Conservation (phyloP, 2,329 filamentous ascomycete species). For the Cordyceps cateniannulata region DNA sequence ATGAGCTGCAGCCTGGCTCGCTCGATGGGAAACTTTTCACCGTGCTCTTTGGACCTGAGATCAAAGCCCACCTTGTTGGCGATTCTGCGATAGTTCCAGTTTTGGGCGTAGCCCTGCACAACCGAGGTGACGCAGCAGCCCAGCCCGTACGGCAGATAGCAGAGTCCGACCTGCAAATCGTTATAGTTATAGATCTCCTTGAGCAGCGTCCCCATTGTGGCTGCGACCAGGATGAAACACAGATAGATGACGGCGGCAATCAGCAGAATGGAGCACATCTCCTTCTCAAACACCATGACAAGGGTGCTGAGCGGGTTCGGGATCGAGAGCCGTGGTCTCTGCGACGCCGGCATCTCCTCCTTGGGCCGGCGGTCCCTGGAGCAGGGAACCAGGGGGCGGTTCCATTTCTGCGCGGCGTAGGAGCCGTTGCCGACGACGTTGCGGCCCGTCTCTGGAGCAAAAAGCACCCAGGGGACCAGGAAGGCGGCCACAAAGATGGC, state of each 20-base stretch:
- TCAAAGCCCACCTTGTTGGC: conserved; percentile 55
- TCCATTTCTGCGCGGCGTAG: conserved; percentile 50
- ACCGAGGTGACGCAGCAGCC: conserved; percentile 43
- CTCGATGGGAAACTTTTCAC: conserved; percentile 49
- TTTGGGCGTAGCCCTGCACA: conserved; percentile 50
- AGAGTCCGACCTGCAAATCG: conserved; percentile 46
- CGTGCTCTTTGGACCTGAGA: conserved; percentile 51
- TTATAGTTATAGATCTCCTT: conserved; percentile 44
- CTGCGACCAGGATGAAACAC: conserved; percentile 47
- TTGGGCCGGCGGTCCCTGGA: conserved; percentile 29
- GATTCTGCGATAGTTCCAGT: conserved; percentile 66
- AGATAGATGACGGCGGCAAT: conserved; percentile 50
- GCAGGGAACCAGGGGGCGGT: conserved; percentile 49
- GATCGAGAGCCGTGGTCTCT: conserved; percentile 38
- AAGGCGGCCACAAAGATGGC: conserved; percentile 46
- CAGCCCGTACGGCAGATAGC: conserved; percentile 48
- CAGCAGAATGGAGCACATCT: conserved; percentile 46
- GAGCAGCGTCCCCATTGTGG: conserved; percentile 47
- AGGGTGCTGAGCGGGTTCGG: conserved; percentile 54
- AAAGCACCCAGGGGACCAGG: conserved; percentile 47
- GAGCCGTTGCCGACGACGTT: conserved; percentile 59
- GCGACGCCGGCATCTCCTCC: conserved; percentile 26
- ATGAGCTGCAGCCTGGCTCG: conserved; percentile 47
- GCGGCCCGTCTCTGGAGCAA: conserved; percentile 54
- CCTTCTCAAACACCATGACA: conserved; percentile 48